These are phyloP conservation scores for Metschnikowia peoriensis DNA, from an alignment of 805 yeast species.

Conservation along the genomic window DNA sequence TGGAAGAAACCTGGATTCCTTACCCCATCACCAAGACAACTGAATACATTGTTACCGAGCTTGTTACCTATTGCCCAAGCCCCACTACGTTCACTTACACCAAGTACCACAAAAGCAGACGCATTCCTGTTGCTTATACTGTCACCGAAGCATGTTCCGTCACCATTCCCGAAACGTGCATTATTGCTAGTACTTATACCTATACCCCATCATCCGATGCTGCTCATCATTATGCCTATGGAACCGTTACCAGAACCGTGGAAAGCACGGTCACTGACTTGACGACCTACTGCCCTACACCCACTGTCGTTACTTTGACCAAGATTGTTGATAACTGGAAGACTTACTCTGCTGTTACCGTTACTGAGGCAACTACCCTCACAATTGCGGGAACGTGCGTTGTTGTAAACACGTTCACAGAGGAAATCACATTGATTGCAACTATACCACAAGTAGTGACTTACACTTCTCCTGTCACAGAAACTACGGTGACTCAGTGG, in stretches of 20 bases:
- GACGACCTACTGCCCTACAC: slow-evolving; percentile 38
- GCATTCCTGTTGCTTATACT: slow-evolving; percentile 26
- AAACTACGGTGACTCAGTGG: slow-evolving; percentile 33
- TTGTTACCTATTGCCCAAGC: slow-evolving; percentile 39
- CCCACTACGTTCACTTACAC: slow-evolving; percentile 34
- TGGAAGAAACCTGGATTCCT: slow-evolving; percentile 20
- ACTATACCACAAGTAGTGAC: background rate
- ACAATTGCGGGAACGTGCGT: slow-evolving; percentile 34
- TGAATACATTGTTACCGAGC: slow-evolving; percentile 36
- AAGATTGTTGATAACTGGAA: slow-evolving; percentile 28
- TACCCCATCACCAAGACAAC: slow-evolving; percentile 16
- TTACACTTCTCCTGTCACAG: slow-evolving; percentile 23
- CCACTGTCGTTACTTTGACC: slow-evolving; percentile 34
- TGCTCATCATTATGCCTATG: background rate
- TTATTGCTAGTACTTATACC: slow-evolving; percentile 21
- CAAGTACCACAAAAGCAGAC: slow-evolving; percentile 27
- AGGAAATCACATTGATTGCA: slow-evolving; percentile 2
- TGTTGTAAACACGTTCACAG: slow-evolving; percentile 18
- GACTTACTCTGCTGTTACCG: slow-evolving; percentile 26
- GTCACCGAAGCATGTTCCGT: slow-evolving; percentile 31
- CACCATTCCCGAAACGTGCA: slow-evolving; percentile 32
- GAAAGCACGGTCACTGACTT: slow-evolving; percentile 31
- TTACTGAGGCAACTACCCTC: slow-evolving; percentile 31
- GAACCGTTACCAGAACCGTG: slow-evolving; percentile 25
- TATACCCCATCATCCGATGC: background rate